phyloP scores from a whole-genome alignment of 108 stramenopile genomes.

The Skeletonema costatum region DNA sequence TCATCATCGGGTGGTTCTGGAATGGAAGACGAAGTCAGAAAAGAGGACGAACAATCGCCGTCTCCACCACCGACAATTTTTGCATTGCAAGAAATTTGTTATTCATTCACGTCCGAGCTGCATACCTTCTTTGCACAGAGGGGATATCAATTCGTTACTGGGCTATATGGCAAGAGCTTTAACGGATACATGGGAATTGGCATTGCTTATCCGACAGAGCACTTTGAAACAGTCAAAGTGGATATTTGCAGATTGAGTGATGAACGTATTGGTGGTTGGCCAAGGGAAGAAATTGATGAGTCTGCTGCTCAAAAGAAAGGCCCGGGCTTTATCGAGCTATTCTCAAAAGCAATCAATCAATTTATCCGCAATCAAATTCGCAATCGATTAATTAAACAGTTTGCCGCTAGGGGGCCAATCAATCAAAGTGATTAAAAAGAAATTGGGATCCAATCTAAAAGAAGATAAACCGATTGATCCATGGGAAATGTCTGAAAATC shows the following conservation, averaged over 20 bases:
- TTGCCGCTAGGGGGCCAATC: too few species aligned
- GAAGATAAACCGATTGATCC: too few species aligned
- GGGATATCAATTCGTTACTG: slow-evolving; percentile 89
- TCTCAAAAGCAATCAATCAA: slow-evolving; percentile 17
- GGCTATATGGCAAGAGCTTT: slow-evolving; percentile 88
- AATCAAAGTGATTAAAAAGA: too few species aligned
- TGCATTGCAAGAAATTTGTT: slow-evolving; percentile 87
- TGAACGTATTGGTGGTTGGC: slow-evolving; percentile 72
- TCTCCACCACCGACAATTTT: slow-evolving; percentile 52
- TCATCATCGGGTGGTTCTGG: slow-evolving; percentile 4
- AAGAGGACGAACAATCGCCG: neutral
- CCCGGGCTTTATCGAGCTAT: slow-evolving; percentile 4
- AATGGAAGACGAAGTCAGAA: neutral
- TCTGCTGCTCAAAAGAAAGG: neutral
- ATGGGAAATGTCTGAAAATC: slow-evolving; percentile 74
- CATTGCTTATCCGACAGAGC: slow-evolving; percentile 70
- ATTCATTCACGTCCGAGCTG: slow-evolving; percentile 73
- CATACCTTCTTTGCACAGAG: slow-evolving; percentile 85
- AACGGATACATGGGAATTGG: slow-evolving; percentile 90
- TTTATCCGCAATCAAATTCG: neutral
- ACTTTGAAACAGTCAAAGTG: slow-evolving; percentile 64
- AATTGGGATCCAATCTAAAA: too few species aligned
- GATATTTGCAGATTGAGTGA: slow-evolving; percentile 77
- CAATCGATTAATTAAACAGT: slow-evolving; percentile 1
- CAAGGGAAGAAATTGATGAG: slow-evolving; percentile 32